These are phyloP conservation scores for Puccinia hordei DNA, from an alignment of 1,284 basidiomycete species.

Conservation along the genomic window DNA sequence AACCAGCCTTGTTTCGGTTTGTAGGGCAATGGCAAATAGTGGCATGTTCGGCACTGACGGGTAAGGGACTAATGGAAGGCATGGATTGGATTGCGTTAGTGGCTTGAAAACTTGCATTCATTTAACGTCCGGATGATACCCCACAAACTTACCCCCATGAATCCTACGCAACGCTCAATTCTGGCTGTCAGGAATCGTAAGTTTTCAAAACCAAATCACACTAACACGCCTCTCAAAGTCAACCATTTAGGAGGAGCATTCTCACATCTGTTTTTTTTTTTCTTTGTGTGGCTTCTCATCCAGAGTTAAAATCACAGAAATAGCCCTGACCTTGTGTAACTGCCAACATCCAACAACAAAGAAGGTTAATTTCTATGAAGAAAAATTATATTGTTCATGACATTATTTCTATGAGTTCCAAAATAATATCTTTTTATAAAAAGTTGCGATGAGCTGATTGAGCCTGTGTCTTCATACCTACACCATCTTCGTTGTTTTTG, in stretches of 20 bases:
- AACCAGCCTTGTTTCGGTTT: neutral
- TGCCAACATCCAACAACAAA: neutral
- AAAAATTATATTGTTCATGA: neutral
- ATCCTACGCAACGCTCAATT: too few species aligned
- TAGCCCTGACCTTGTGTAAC: neutral
- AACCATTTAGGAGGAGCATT: too few species aligned
- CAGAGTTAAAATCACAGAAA: constrained; percentile 31
- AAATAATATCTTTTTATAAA: neutral
- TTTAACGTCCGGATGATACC: too few species aligned
- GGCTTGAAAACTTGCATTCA: neutral
- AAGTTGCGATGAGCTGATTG: neutral
- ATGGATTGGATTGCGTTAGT: constrained; percentile 52
- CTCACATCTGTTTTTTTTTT: too few species aligned
- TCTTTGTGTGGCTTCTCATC: neutral
- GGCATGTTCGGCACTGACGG: constrained; percentile 63
- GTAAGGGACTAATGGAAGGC: constrained; percentile 54
- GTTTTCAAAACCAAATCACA: neutral
- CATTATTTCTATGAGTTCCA: neutral
- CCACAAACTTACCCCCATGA: too few species aligned
- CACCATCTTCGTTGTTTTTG: neutral
- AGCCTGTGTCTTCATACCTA: neutral
- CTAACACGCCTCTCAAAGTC: too few species aligned
- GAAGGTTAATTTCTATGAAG: neutral
- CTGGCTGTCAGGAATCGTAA: neutral
- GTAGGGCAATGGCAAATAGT: constrained; percentile 63